These are phyloP conservation scores for Grigorovia jiainica DNA, from an alignment of 805 yeast species.

Conservation along the genomic window DNA sequence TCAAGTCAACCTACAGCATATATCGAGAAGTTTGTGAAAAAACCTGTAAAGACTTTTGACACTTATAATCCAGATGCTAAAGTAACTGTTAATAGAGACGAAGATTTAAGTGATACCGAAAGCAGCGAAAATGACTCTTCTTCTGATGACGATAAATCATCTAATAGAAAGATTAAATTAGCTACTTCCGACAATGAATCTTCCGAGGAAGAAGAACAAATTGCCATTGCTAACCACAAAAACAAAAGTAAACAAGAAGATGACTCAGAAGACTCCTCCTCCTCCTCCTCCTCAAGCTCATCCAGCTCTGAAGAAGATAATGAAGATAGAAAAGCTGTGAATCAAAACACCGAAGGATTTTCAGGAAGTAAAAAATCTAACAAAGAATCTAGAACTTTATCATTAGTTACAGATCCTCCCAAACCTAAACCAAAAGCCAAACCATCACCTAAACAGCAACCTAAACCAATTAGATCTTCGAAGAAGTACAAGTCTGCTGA, in stretches of 20 bases:
- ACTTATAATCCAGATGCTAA: neutral
- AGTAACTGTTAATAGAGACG: neutral
- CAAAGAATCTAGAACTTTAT: neutral
- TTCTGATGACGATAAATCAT: neutral
- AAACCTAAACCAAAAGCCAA: too few relatives aligned
- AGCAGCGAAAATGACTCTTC: neutral
- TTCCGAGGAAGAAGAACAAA: neutral
- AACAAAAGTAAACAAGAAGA: neutral
- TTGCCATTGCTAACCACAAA: neutral
- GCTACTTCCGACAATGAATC: neutral
- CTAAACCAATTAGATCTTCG: neutral
- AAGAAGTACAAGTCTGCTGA: conserved; percentile 1
- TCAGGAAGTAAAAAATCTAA: neutral
- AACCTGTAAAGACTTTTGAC: neutral
- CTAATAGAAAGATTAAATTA: neutral
- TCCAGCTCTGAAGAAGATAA: neutral
- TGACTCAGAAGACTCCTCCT: neutral
- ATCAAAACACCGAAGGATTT: neutral
- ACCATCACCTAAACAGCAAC: too few relatives aligned
- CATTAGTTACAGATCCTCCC: too few relatives aligned
- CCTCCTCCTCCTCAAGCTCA: neutral
- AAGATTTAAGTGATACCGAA: neutral
- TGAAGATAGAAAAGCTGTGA: neutral
- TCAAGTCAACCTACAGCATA: neutral
- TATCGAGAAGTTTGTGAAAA: neutral